Percentiles rank a stretch among this genome's conserved stretches.
Conservation (phyloP, 306 rosid species). For the Glycine soja region DNA sequence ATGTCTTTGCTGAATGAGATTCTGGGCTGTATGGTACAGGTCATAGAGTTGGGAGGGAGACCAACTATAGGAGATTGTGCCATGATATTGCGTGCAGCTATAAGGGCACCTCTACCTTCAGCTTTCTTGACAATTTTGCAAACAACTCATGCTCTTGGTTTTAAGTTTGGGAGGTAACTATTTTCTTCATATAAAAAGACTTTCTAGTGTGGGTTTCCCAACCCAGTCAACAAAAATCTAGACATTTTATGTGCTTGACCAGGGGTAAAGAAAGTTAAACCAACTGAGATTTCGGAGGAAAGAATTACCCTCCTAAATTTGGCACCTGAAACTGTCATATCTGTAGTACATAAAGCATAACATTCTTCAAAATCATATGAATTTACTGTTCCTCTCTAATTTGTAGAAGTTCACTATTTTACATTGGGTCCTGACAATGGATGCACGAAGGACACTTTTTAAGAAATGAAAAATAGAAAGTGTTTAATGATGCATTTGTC, state of each 20-base stretch:
- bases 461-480: neutral
- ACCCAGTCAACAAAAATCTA: constrained; percentile 21
- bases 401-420: constrained; percentile 22
- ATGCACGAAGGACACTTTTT: neutral
- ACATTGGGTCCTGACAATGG: neutral
- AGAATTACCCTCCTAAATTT: constrained; percentile 26
- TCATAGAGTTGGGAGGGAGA: constrained; percentile 85
- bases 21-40: constrained; percentile 58
- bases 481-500: constrained; percentile 10
- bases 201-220: constrained; percentile 15
- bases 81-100: constrained; percentile 85
- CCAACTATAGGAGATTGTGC: constrained; percentile 97
- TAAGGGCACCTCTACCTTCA: constrained; percentile 86
- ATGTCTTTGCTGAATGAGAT: constrained; percentile 36
- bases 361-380: constrained; percentile 2
- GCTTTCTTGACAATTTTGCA: constrained; percentile 90
- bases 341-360: neutral
- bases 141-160: constrained; percentile 84
- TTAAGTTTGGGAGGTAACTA: constrained; percentile 83
- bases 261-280: neutral
- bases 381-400: constrained; percentile 9
- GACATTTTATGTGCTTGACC: constrained; percentile 28
- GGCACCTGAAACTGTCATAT: constrained; percentile 1
- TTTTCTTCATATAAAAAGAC: constrained; percentile 40
- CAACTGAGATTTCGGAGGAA: neutral